phyloP scores from a whole-genome alignment of 257 asterid genomes.

The Solanum okadae region DNA sequence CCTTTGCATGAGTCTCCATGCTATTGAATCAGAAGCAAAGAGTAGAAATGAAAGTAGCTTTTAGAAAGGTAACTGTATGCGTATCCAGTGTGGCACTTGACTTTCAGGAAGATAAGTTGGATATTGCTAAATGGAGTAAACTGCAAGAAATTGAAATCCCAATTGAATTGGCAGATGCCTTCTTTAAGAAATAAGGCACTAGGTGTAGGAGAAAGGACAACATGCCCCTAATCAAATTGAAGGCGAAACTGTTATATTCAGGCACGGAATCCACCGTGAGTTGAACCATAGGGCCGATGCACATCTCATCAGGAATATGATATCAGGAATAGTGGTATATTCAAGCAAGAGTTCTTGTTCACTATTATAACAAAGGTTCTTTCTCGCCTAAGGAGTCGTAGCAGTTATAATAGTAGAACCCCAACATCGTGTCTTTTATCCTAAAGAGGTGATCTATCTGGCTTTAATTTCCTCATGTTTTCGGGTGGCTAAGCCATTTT shows the following conservation, averaged over 20 bases:
- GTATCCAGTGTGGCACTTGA: background rate
- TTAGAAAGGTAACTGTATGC: background rate
- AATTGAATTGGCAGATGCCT: background rate
- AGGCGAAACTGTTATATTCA: background rate
- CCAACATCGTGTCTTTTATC: background rate
- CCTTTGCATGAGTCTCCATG: background rate
- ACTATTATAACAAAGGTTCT: background rate
- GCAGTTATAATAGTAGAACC: background rate
- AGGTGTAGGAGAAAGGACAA: background rate
- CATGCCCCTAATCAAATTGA: background rate
- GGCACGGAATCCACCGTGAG: background rate
- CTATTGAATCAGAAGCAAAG: background rate
- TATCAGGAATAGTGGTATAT: background rate
- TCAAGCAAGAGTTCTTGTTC: background rate
- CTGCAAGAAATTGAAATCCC: background rate
- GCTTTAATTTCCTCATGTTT: background rate
- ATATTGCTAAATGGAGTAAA: background rate
- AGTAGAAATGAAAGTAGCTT: background rate
- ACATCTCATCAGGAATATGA: background rate
- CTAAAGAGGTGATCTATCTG: background rate
- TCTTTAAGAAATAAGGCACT: background rate
- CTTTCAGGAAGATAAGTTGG: background rate
- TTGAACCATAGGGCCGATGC: background rate
- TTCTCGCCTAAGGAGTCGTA: background rate
- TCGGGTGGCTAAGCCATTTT: background rate